Percentiles rank a stretch among this genome's conserved stretches.
These are phyloP conservation scores for Annulohypoxylon nitens DNA, from an alignment of 495 filamentous ascomycete species.

Conservation along the genomic window DNA sequence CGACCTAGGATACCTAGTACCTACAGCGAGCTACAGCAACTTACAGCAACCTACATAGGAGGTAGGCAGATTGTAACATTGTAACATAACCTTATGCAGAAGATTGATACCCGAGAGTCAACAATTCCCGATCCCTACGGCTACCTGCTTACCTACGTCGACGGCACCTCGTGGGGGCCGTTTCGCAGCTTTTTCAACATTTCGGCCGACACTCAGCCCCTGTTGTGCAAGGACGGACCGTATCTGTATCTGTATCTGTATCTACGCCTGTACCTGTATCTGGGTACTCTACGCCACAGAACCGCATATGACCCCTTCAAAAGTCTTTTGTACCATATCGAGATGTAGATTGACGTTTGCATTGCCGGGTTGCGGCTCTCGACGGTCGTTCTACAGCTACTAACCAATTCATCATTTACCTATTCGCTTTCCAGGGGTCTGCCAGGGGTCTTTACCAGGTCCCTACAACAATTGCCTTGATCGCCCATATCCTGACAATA, in stretches of 20 bases:
- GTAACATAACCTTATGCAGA: slow-evolving; percentile 48
- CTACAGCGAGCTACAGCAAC: too few relatives aligned
- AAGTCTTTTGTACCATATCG: slow-evolving; percentile 13
- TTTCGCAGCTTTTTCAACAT: slow-evolving; percentile 40
- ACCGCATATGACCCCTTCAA: slow-evolving; percentile 11
- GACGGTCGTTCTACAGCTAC: slow-evolving; percentile 19
- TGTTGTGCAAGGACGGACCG: slow-evolving; percentile 30
- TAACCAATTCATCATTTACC: background rate
- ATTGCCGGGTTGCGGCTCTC: slow-evolving; percentile 29
- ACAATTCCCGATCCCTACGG: slow-evolving; percentile 48
- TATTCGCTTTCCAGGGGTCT: background rate
- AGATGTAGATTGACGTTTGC: slow-evolving; percentile 23
- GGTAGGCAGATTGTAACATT: slow-evolving; percentile 36
- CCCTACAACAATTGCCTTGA: background rate
- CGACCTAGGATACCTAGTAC: too few relatives aligned
- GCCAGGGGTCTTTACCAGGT: too few relatives aligned
- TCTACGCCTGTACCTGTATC: slow-evolving; percentile 15
- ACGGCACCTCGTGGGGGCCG: slow-evolving; percentile 47
- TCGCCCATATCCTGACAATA: slow-evolving; percentile 14
- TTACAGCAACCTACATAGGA: slow-evolving; percentile 2
- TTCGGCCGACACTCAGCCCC: slow-evolving; percentile 37
- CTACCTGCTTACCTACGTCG: slow-evolving; percentile 43
- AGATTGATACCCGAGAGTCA: slow-evolving; percentile 47
- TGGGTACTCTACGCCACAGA: slow-evolving; percentile 30
- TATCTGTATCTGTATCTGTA: slow-evolving; percentile 22